Conservation (phyloP, 2,329 filamentous ascomycete genomes). For the Phyllosticta paracitricarpa region DNA sequence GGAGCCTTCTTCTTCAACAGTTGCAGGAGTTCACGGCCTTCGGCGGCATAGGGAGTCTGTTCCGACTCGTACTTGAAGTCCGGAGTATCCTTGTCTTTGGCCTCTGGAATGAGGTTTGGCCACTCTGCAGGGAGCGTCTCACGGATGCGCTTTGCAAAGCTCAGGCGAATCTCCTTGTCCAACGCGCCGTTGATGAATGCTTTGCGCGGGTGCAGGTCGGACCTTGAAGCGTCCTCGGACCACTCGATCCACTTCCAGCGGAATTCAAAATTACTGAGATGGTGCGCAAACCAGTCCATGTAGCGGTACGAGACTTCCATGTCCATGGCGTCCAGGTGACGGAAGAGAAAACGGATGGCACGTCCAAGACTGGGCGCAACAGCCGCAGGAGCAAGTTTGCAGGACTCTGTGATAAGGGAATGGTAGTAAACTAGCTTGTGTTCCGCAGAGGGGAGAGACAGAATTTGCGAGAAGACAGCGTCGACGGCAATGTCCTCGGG, state of each 20-base stretch:
- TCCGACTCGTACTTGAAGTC: conserved; percentile 82
- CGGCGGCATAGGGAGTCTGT: conserved; percentile 65
- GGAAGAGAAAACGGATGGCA: conserved; percentile 86
- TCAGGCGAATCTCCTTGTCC: conserved; percentile 94
- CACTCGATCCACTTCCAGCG: conserved; percentile 99
- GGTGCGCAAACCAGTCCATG: conserved; percentile 95
- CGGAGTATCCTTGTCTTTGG: conserved; percentile 91
- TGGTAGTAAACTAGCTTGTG: conserved; percentile 97
- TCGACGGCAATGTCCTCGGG: conserved; percentile 97
- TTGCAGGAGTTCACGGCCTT: conserved; percentile 72
- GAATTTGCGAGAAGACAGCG: conserved; percentile 89
- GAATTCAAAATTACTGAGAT: conserved; percentile 97
- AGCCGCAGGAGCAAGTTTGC: conserved; percentile 91
- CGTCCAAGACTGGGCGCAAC: conserved; percentile 88
- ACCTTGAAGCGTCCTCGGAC: conserved; percentile 73
- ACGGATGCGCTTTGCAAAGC: conserved; percentile 92
- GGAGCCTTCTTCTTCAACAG: conserved; percentile 76
- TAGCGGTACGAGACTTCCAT: conserved; percentile 80
- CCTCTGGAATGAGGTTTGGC: conserved; percentile 67
- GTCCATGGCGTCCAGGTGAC: conserved; percentile 72
- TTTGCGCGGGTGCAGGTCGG: conserved; percentile 74
- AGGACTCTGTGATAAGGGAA: conserved; percentile 85
- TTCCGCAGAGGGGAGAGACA: conserved; percentile 75
- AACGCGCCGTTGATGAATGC: conserved; percentile 84
- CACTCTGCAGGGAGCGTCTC: conserved; percentile 83